Conservation (phyloP, 2,329 filamentous ascomycete species). For the Talaromyces albobiverticillius region DNA sequence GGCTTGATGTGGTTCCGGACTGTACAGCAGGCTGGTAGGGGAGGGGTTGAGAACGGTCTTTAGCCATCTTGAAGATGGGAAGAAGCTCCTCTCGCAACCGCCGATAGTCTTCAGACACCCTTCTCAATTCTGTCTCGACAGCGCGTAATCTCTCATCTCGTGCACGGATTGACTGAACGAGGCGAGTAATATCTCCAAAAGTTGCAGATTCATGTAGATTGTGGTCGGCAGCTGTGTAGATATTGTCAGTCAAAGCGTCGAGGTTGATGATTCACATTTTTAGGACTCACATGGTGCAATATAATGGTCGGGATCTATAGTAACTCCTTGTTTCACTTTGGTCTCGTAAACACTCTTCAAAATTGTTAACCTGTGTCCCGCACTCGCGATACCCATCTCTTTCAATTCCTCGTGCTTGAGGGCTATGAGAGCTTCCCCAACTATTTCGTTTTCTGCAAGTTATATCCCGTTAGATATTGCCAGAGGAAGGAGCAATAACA, state of each 20-base stretch:
- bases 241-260: constrained; percentile 4
- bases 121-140: constrained; percentile 77
- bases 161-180: constrained; percentile 84
- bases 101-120: constrained; percentile 83
- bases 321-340: constrained; percentile 89
- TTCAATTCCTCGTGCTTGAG: constrained; percentile 91
- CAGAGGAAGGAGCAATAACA: constrained; percentile 12
- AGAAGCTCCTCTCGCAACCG: constrained; percentile 87
- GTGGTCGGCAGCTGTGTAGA: constrained; percentile 74
- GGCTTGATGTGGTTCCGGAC: constrained; percentile 41
- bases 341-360: constrained; percentile 95
- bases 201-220: constrained; percentile 85
- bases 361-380: constrained; percentile 91
- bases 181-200: constrained; percentile 85
- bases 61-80: constrained; percentile 83
- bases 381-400: constrained; percentile 88
- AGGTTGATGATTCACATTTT: not conserved
- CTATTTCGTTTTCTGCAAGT: constrained; percentile 82
- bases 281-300: constrained; percentile 77
- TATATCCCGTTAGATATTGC: not conserved
- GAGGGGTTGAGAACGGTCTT: constrained; percentile 86
- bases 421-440: constrained; percentile 84
- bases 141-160: constrained; percentile 86
- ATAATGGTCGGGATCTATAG: constrained; percentile 89
- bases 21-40: constrained; percentile 51